Base-by-base conservation (phyloP, 805 yeast genomes). In the Ogataea populi-albae region DNA sequence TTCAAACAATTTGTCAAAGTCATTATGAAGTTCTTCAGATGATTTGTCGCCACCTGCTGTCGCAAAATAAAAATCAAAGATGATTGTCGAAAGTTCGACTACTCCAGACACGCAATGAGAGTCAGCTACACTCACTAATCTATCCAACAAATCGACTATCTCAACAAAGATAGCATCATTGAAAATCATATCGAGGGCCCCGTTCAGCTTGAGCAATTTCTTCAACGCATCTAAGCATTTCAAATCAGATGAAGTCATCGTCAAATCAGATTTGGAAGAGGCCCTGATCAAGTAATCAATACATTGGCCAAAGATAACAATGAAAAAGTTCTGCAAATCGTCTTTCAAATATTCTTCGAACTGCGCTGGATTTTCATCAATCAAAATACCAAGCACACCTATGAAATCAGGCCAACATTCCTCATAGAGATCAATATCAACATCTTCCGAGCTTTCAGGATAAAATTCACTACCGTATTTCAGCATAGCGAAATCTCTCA, bases 1-100 rank as follows among this genome's bases (percentile, higher is more conserved):
- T 54, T 91, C 97, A 57, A 91, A 86, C 28, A 87, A 62, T 50
- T 85, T 86, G 48, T 86, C 95, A 36, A 85, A 80, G 34, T 79
- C 81, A 19, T 66, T 60, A 22, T 71, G 63, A 37, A 77, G 64
- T 23, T 64, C 68, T 7, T 71, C 76, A 2, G 62, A 57, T 2
- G 57, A 20, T 20, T 50, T 53, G 4, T 30, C 18, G 4, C 45
- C 47, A 1, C 52, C 35, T 20, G 54, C 63, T 18, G 70, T 63
- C 46, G 70, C 60, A 24, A 67, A 54, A 34, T 81, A 79, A 17
- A 83, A 63, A 32, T 70, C 72, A 35, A 57, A 59, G 6, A 58
- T 40, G 19, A 41, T 42, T 6, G 45, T 39, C 4, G 59, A 40
- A 20, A 86, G 73, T n/a, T 76, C 77, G 19, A 79, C 60, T 6